Conservation (phyloP, 495 filamentous ascomycete species). For the Aspergillus asperescens region DNA sequence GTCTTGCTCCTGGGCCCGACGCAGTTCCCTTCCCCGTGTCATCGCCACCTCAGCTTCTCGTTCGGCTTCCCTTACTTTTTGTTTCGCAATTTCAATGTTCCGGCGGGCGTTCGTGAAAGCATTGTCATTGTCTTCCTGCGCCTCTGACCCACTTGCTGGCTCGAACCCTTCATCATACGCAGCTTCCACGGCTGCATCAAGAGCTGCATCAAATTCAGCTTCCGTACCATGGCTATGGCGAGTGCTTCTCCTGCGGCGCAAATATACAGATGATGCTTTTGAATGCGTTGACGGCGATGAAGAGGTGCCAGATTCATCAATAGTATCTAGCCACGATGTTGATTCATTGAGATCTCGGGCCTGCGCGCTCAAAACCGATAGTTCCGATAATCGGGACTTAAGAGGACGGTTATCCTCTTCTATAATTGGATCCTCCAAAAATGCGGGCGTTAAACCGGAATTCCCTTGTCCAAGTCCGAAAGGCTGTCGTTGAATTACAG, state of each 20-base stretch:
- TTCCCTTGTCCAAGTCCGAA: constrained; percentile 1
- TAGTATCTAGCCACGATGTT: constrained; percentile 92
- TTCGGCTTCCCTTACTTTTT: constrained; percentile 72
- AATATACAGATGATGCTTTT: constrained; percentile 61
- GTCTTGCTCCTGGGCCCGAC: constrained; percentile 35
- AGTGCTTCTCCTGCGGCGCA: constrained; percentile 62
- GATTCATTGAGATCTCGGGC: constrained; percentile 59
- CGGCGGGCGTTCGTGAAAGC: constrained; percentile 55
- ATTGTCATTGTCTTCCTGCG: constrained; percentile 36
- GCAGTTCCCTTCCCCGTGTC: constrained; percentile 37
- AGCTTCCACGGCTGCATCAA: constrained; percentile 93
- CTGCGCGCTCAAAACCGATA: constrained; percentile 24
- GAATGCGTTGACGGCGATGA: constrained; percentile 78
- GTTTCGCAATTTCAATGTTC: constrained; percentile 72
- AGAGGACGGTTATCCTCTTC: constrained; percentile 15
- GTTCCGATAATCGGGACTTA: constrained; percentile 24
- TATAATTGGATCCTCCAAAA: constrained; percentile 1
- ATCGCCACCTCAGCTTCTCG: constrained; percentile 65
- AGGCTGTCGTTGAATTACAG: constrained; percentile 4
- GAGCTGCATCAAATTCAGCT: constrained; percentile 88
- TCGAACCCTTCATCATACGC: constrained; percentile 93
- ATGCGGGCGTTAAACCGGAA: not conserved
- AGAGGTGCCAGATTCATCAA: constrained; percentile 88
- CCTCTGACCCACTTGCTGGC: constrained; percentile 49
- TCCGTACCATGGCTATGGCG: constrained; percentile 70